A percentile compares a stretch with the other conserved stretches of the same genome.
These are phyloP conservation scores for Lachnellula cervina DNA, from an alignment of 2,329 filamentous ascomycete species.

Conservation along the genomic window DNA sequence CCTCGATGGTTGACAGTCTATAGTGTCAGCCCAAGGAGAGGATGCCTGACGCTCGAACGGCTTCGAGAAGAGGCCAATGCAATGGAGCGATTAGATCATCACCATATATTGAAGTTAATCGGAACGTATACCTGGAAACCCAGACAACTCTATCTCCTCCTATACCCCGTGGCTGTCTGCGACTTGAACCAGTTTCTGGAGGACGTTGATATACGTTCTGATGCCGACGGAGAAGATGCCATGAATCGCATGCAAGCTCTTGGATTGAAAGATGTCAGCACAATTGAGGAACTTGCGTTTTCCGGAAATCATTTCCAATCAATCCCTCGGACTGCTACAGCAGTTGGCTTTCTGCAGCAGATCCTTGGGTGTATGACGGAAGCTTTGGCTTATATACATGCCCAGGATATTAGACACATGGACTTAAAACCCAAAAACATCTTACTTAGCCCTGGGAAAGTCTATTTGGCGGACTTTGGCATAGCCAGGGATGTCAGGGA, in stretches of 20 bases:
- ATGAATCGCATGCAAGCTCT: conserved; percentile 36
- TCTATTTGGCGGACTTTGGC: conserved; percentile 47
- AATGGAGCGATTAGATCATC: conserved; percentile 44
- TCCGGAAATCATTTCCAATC: background rate
- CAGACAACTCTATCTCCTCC: conserved; percentile 40
- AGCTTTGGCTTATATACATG: conserved; percentile 19
- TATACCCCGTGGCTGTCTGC: conserved; percentile 45
- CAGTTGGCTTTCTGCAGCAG: conserved; percentile 39
- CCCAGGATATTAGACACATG: conserved; percentile 40
- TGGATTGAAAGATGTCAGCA: conserved; percentile 35
- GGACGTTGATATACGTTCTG: conserved; percentile 38
- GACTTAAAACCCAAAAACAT: conserved; percentile 47
- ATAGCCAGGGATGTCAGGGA: conserved; percentile 44
- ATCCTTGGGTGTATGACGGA: conserved; percentile 40
- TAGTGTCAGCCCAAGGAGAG: conserved; percentile 14
- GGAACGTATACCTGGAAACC: conserved; percentile 41
- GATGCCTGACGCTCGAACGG: conserved; percentile 35
- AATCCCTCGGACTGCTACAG: conserved; percentile 25
- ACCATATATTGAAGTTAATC: conserved; percentile 44
- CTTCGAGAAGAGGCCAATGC: conserved; percentile 43
- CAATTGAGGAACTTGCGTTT: conserved; percentile 10
- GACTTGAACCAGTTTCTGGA: conserved; percentile 40
- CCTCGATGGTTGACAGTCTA: conserved; percentile 16
- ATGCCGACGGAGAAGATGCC: conserved; percentile 36
- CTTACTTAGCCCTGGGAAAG: conserved; percentile 40